Evolutionary conservation across 2,329 filamentous ascomycete genomes (phyloP).

Genomic region (Cladosporium sp.): DNA sequence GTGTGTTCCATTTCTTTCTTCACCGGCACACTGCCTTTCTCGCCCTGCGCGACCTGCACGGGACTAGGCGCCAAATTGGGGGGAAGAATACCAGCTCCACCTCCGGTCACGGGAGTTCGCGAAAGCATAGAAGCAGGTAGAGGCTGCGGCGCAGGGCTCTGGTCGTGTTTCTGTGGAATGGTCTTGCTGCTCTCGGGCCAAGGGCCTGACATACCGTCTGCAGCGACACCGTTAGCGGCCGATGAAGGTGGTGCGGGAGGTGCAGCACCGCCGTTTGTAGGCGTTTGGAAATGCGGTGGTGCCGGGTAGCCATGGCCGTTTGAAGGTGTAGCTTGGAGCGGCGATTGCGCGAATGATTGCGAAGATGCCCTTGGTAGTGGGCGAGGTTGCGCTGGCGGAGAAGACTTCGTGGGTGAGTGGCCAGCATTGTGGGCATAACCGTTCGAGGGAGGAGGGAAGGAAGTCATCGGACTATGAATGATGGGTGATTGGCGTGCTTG

Average conservation of each 20-base stretch:
- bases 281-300: slow-evolving; percentile 3
- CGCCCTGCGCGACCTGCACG: slow-evolving; percentile 20
- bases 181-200: slow-evolving; percentile 27
- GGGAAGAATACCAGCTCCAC: slow-evolving; percentile 5
- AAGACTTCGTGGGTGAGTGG: slow-evolving; percentile 30
- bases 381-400: slow-evolving; percentile 21
- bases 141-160: slow-evolving; percentile 13
- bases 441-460: slow-evolving; percentile 25
- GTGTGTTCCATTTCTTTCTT: slow-evolving; percentile 22
- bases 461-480: slow-evolving; percentile 26
- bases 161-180: slow-evolving; percentile 31
- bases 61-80: slow-evolving; percentile 26
- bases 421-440: slow-evolving; percentile 16
- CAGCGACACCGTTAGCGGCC: slow-evolving; percentile 26
- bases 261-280: slow-evolving; percentile 17
- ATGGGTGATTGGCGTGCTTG: slow-evolving; percentile 18
- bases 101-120: slow-evolving; percentile 15
- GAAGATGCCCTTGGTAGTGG: not conserved
- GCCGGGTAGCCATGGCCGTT: slow-evolving; percentile 7
- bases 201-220: slow-evolving; percentile 31
- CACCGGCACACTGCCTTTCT: slow-evolving; percentile 25
- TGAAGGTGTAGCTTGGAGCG: not conserved
- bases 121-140: not conserved
- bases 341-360: not conserved
- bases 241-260: slow-evolving; percentile 37